A percentile compares a stretch with the other conserved stretches of the same genome.
phyloP scores from a whole-genome alignment of 108 stramenopile species.

The Hondaea fermentalgiana region DNA sequence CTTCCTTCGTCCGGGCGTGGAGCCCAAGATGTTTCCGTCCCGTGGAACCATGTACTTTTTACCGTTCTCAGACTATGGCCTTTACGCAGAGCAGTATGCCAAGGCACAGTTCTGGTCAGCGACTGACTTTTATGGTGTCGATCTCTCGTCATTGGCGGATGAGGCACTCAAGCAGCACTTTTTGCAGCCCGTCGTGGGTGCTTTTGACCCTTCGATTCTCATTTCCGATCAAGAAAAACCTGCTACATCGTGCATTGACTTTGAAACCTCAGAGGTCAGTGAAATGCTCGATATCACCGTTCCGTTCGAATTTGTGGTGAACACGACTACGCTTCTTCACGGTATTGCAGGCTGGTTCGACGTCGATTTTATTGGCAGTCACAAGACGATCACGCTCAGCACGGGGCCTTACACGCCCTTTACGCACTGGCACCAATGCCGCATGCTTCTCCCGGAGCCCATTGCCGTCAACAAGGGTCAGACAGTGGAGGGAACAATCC shows the following conservation, averaged over 20 bases:
- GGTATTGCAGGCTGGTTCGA: conserved; percentile 61
- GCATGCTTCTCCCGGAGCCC: conserved; percentile 44
- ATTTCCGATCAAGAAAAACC: conserved; percentile 17
- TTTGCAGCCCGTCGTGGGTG: conserved; percentile 53
- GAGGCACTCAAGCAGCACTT: conserved; percentile 45
- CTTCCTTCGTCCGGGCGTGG: conserved; percentile 48
- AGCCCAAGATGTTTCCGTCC: conserved; percentile 43
- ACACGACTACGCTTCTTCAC: conserved; percentile 47
- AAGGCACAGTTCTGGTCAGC: conserved; percentile 49
- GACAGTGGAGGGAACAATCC: conserved; percentile 33
- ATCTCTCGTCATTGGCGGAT: conserved; percentile 31
- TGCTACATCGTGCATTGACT: conserved; percentile 32
- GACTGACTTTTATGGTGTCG: conserved; percentile 50
- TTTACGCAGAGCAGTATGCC: conserved; percentile 37
- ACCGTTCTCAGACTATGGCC: conserved; percentile 44
- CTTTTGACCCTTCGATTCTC: conserved; percentile 35
- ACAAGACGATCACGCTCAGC: conserved; percentile 19
- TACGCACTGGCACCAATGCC: conserved; percentile 59
- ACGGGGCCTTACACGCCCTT: conserved; percentile 39
- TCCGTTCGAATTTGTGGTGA: conserved; percentile 24
- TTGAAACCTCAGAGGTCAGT: conserved; percentile 17
- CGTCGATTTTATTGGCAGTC: conserved; percentile 43
- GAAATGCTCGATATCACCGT: conserved; percentile 33
- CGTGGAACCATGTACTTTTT: conserved; percentile 36
- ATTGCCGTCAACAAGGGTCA: conserved; percentile 52